phyloP scores from a whole-genome alignment of 129 eudicot species.

The Saposhnikovia divaricata region DNA sequence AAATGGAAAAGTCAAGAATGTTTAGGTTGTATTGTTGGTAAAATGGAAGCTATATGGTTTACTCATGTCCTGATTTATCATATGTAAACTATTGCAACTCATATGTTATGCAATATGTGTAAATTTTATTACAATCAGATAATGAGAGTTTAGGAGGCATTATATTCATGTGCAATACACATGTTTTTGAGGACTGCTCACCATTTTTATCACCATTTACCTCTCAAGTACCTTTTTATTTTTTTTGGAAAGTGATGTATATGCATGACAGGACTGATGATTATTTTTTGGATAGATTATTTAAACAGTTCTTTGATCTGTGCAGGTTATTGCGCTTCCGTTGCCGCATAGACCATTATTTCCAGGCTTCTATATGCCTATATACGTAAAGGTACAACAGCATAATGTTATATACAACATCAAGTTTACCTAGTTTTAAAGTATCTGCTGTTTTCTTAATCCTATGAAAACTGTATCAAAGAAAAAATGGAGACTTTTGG shows the following conservation, averaged over 20 bases:
- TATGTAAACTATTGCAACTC: not conserved
- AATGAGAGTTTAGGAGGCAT: not conserved
- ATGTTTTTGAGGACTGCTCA: not conserved
- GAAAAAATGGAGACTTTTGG: not conserved
- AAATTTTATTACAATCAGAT: not conserved
- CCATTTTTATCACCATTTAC: not conserved
- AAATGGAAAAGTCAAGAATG: not conserved
- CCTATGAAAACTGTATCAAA: not conserved
- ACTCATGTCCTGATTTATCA: not conserved
- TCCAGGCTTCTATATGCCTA: conserved; percentile 97
- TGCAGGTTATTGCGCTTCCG: conserved; percentile 93
- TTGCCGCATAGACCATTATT: conserved; percentile 79
- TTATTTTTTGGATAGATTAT: not conserved
- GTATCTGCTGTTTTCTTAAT: not conserved
- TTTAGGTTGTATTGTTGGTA: not conserved
- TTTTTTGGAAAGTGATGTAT: not conserved
- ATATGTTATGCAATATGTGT: not conserved
- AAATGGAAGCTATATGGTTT: not conserved
- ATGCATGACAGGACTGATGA: not conserved
- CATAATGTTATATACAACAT: not conserved
- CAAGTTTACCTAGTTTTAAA: not conserved
- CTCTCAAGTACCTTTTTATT: not conserved
- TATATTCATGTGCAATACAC: not conserved
- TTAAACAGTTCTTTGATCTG: not conserved
- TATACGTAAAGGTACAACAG: conserved; percentile 72